Base-by-base conservation (phyloP, 495 filamentous ascomycete genomes). In the Penicillium chermesinum region DNA sequence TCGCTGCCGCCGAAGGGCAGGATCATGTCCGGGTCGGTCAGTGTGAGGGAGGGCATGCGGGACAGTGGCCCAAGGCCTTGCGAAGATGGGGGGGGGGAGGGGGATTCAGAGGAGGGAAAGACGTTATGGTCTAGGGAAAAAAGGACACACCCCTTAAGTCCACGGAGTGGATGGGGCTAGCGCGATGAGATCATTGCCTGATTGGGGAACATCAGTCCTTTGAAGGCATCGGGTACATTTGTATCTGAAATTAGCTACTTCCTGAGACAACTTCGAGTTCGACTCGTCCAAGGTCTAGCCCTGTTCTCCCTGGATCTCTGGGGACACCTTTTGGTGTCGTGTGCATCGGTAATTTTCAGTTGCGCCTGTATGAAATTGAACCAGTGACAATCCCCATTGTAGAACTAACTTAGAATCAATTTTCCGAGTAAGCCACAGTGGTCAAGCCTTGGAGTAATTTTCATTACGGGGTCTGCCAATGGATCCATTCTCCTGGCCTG, bases 11-110 rank as follows among this genome's bases (percentile, higher is more conserved):
- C 68, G 42, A 77, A 74, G 32, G 90, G 90, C 33, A 96, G 74
- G 50, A 96, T 94, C 88, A 96, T 90, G 64, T 93, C 89, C 30
- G 89, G 88, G 65, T 94, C 89, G n/a, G 88, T 90, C 49, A 96
- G 70, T 7, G 90, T 93, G 37, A 90, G 90, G 40, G 88, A 94
- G 20, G 82, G 78, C 42, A 74, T 66, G 44, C 40, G 46, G 22
- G 52, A 40, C 33, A 38, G 48, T 30, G 38, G 47, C 47, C 55
- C 53, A 22, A 41, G 48, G 48, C 52, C 49, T 39, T 19, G 41
- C 9, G 37, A 20, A 38, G 7, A 10, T 39, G 1, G 18, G 13
- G 10, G 33, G 38, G 7, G 3, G 15, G 14, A 33, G 8, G 17
- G 22, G 38, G 14, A 18, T 40, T 32, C 8, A 43, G 48, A 44